Evolutionary conservation across 176 grass and related monocot genomes (phyloP).

Genomic region (Metroxylon sagu): DNA sequence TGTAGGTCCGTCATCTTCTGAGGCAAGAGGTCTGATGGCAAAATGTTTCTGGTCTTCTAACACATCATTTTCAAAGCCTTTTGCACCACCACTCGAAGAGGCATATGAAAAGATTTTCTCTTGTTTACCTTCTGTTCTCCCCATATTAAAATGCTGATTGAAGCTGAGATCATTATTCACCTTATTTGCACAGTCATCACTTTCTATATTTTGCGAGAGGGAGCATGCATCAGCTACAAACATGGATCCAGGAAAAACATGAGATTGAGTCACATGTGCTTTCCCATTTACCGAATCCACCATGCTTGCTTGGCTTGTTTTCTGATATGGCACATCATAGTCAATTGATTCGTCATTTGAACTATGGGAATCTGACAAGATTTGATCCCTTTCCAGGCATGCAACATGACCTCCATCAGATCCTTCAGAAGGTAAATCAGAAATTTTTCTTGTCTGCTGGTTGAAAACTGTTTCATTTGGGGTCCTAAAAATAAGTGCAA

Average conservation of each 20-base stretch:
- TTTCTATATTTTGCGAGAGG: constrained; percentile 28
- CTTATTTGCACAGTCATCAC: constrained; percentile 13
- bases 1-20: constrained; percentile 26
- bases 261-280: constrained; percentile 43
- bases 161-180: constrained; percentile 11
- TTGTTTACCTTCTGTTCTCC: background rate
- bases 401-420: constrained; percentile 28
- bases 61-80: constrained; percentile 18
- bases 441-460: constrained; percentile 31
- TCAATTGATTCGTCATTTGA: constrained; percentile 30
- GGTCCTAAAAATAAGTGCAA: too few species aligned
- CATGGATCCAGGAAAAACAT: constrained; percentile 24
- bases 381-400: constrained; percentile 35
- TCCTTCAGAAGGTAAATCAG: constrained; percentile 27
- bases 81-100: constrained; percentile 17
- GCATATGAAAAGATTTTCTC: constrained; percentile 17
- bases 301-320: constrained; percentile 20
- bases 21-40: constrained; percentile 9
- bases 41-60: constrained; percentile 19
- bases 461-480: constrained; percentile 26
- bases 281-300: constrained; percentile 40
- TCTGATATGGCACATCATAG: constrained; percentile 69
- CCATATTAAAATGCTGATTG: constrained; percentile 11
- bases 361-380: constrained; percentile 36
- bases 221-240: constrained; percentile 38